Evolutionary conservation across 805 yeast genomes (phyloP).

Genomic region (Kluyveromyces nonfermentans): DNA sequence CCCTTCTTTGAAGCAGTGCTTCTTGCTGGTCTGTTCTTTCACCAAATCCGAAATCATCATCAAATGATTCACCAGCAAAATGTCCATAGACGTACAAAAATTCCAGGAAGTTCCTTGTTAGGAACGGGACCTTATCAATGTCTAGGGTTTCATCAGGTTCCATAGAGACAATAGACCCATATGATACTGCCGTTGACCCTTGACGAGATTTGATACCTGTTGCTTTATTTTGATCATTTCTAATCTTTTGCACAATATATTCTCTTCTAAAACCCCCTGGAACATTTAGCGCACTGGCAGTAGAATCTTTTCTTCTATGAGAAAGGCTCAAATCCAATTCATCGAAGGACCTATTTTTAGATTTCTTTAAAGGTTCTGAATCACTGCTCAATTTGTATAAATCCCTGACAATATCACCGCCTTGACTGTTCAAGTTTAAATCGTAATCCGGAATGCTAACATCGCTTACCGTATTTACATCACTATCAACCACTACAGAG

Average conservation of each 20-base stretch:
- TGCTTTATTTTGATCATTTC: slow-evolving; percentile 11
- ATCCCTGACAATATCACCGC: slow-evolving; percentile 33
- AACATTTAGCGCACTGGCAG: slow-evolving; percentile 59
- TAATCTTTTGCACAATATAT: slow-evolving; percentile 38
- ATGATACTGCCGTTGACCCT: slow-evolving; percentile 4
- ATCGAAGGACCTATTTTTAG: slow-evolving; percentile 17
- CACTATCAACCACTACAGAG: background rate
- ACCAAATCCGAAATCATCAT: slow-evolving; percentile 44
- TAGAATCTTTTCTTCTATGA: slow-evolving; percentile 43
- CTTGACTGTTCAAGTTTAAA: slow-evolving; percentile 18
- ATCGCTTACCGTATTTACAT: slow-evolving; percentile 2
- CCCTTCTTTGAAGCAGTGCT: slow-evolving; percentile 22
- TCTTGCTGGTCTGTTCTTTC: slow-evolving; percentile 31
- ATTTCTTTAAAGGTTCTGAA: slow-evolving; percentile 4
- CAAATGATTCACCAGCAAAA: slow-evolving; percentile 77
- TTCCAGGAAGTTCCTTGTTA: slow-evolving; percentile 67
- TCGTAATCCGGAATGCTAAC: slow-evolving; percentile 8
- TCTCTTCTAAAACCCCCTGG: slow-evolving; percentile 83
- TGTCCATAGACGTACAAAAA: slow-evolving; percentile 74
- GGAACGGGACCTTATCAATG: slow-evolving; percentile 34
- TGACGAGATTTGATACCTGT: slow-evolving; percentile 9
- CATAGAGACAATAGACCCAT: slow-evolving; percentile 3
- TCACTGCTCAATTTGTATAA: slow-evolving; percentile 22
- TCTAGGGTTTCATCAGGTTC: slow-evolving; percentile 12
- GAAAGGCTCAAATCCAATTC: slow-evolving; percentile 16